These are phyloP conservation scores for Pythium vanterpoolii DNA, from an alignment of 352 stramenopile genomes.

Conservation along the genomic window DNA sequence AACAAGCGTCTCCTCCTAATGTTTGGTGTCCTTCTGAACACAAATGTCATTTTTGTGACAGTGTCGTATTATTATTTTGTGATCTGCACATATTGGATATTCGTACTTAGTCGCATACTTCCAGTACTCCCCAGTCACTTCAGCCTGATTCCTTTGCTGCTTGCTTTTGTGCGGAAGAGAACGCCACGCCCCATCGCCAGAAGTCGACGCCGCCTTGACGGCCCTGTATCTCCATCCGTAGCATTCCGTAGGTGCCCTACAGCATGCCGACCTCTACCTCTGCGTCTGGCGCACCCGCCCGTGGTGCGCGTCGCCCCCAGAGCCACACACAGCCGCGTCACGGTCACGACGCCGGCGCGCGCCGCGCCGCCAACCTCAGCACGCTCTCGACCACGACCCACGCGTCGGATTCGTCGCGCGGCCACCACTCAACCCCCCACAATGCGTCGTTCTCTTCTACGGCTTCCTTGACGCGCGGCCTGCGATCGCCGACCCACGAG, in stretches of 20 bases:
- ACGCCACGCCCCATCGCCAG: neutral
- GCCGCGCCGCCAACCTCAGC: conserved; percentile 16
- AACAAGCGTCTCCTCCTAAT: too few species aligned
- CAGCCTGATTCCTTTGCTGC: neutral
- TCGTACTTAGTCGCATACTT: neutral
- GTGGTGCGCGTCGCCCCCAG: conserved; percentile 1
- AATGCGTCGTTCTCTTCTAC: neutral
- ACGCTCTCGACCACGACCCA: conserved; percentile 7
- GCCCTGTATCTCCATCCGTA: neutral
- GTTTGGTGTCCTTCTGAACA: too few species aligned
- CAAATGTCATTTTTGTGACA: neutral
- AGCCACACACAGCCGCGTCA: neutral
- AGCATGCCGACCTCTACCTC: conserved; percentile 1
- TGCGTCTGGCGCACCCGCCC: neutral
- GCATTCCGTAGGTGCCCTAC: neutral
- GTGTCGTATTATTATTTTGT: neutral
- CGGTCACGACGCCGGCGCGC: neutral
- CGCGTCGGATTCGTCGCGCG: conserved; percentile 6
- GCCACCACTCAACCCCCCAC: neutral
- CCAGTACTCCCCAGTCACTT: conserved; percentile 1
- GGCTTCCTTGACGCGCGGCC: neutral
- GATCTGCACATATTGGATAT: neutral
- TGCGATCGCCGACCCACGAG: neutral
- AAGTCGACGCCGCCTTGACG: neutral
- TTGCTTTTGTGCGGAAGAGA: too few species aligned